Conservation (phyloP, 148 eudicot species). For the Heliamphora exappendiculata region DNA sequence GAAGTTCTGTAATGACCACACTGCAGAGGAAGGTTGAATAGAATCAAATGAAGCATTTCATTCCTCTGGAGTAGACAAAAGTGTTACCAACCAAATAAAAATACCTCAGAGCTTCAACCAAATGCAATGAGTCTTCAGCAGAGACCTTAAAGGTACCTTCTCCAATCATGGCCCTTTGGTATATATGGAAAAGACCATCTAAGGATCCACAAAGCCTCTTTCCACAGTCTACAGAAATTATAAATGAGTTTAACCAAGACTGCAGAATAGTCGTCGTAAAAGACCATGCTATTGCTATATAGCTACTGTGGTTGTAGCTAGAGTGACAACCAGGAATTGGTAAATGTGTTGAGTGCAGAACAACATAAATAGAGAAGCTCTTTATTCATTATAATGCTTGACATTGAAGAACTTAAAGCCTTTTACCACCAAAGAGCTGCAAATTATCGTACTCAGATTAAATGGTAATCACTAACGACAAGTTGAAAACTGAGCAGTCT, state of each 20-base stretch:
- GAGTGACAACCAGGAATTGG: background rate
- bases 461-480: background rate
- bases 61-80: background rate
- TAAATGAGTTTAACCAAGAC: slow-evolving; percentile 6
- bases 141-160: slow-evolving; percentile 85
- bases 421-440: slow-evolving; percentile 1
- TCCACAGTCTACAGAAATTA: slow-evolving; percentile 62
- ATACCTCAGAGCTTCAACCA: slow-evolving; percentile 97
- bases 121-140: slow-evolving; percentile 89
- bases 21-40: slow-evolving; percentile 37
- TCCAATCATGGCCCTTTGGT: slow-evolving; percentile 74
- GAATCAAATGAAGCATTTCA: slow-evolving; percentile 15
- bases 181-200: slow-evolving; percentile 91
- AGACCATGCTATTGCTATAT: background rate
- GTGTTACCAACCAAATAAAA: background rate
- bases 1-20: slow-evolving; percentile 94
- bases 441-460: background rate
- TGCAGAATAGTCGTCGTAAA: background rate
- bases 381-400: background rate
- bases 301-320: background rate
- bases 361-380: background rate
- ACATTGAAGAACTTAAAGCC: background rate
- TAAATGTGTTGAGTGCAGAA: background rate
- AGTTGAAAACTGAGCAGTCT: background rate
- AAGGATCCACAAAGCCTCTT: slow-evolving; percentile 87